A percentile compares a stretch with the other conserved stretches of the same genome.
These are phyloP conservation scores for Serendipita vermifera DNA, from an alignment of 768 basidiomycete genomes.

Conservation along the genomic window DNA sequence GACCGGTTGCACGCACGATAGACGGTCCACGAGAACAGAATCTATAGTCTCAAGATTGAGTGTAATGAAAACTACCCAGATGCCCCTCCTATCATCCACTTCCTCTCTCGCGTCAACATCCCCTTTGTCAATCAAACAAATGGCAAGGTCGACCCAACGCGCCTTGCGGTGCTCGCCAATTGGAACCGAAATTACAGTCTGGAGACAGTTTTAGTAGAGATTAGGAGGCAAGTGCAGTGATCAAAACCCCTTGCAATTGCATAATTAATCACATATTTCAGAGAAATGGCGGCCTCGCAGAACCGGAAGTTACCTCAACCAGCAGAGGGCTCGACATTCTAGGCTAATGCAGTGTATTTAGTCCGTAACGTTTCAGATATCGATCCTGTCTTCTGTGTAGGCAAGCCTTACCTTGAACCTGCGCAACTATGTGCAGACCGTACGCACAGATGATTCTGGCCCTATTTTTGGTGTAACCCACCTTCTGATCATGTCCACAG, in stretches of 20 bases:
- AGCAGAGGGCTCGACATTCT: constrained; percentile 52
- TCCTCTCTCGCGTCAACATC: constrained; percentile 81
- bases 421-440: too few relatives aligned
- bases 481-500: too few relatives aligned
- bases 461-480: too few relatives aligned
- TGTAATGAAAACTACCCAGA: constrained; percentile 74
- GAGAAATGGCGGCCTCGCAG: constrained; percentile 86
- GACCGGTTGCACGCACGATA: constrained; percentile 21
- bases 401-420: too few relatives aligned
- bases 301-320: constrained; percentile 95
- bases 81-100: constrained; percentile 62
- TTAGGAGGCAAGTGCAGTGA: constrained; percentile 55
- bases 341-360: background rate
- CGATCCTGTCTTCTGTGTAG: too few relatives aligned
- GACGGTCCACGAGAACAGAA: constrained; percentile 98
- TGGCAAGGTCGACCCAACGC: constrained; percentile 65
- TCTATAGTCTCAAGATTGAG: constrained; percentile 86
- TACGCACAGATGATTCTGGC: too few relatives aligned
- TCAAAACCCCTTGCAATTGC: background rate
- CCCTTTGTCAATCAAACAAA: constrained; percentile 70
- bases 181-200: constrained; percentile 73
- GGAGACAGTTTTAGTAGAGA: constrained; percentile 84
- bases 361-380: too few relatives aligned
- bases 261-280: constrained; percentile 23
- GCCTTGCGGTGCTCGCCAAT: constrained; percentile 54